Percentiles rank a stretch among this genome's conserved stretches.
Conservation (phyloP, 345 rosid species). For the Balakata baccata region DNA sequence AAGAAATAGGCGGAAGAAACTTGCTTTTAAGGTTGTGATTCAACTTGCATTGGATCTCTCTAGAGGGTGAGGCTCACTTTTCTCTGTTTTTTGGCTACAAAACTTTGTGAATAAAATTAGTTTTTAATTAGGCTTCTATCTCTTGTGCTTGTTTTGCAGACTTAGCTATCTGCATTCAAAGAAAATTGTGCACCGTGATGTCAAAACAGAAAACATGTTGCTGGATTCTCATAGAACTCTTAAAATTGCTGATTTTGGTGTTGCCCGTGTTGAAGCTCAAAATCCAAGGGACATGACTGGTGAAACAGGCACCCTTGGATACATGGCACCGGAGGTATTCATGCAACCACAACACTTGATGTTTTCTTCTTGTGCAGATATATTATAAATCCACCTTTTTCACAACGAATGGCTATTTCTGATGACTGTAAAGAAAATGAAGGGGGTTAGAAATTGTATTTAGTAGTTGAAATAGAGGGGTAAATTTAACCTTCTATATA, state of each 20-base stretch:
- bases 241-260: constrained; percentile 96
- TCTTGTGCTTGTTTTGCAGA: constrained; percentile 40
- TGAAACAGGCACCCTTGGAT: constrained; percentile 93
- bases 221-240: constrained; percentile 55
- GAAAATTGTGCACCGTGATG: constrained; percentile 96
- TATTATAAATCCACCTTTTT: not conserved
- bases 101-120: not conserved
- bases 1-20: constrained; percentile 67
- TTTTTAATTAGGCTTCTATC: not conserved
- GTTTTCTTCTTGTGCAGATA: not conserved
- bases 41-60: constrained; percentile 88
- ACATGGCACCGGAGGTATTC: constrained; percentile 97
- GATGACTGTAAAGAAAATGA: not conserved
- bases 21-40: constrained; percentile 63
- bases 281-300: constrained; percentile 96
- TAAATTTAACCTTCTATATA: not conserved
- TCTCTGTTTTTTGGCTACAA: not conserved
- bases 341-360: constrained; percentile 3
- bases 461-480: not conserved
- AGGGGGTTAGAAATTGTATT: not conserved
- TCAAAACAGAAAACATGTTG: constrained; percentile 89
- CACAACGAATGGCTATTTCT: not conserved
- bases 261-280: constrained; percentile 95
- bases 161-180: constrained; percentile 81
- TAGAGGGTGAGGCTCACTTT: constrained; percentile 57